phyloP scores from a whole-genome alignment of 805 yeast species.

The Tetrapisispora namnaoensis region DNA sequence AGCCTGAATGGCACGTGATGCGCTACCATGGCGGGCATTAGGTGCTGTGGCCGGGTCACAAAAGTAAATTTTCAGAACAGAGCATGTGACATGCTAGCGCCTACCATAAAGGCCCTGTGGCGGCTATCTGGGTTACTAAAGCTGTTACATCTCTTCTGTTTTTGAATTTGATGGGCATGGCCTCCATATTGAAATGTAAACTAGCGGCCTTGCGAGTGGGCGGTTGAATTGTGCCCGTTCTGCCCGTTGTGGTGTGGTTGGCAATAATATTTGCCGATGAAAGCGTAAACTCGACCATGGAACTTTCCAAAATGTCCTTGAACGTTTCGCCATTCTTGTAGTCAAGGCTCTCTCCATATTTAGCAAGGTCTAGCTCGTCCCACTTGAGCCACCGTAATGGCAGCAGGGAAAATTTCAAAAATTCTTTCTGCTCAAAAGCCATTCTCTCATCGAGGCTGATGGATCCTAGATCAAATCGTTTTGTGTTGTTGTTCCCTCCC shows the following conservation, averaged over 20 bases:
- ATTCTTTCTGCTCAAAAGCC: constrained; percentile 19
- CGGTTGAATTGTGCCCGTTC: background rate
- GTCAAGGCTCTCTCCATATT: background rate
- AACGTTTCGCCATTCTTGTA: background rate
- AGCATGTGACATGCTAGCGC: too few relatives aligned
- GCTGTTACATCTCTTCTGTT: background rate
- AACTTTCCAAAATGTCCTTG: background rate
- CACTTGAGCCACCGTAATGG: constrained; percentile 25
- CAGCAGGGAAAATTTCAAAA: constrained; percentile 14
- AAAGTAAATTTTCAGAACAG: too few relatives aligned
- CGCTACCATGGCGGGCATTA: background rate
- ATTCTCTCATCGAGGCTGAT: constrained; percentile 7
- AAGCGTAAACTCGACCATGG: constrained; percentile 10
- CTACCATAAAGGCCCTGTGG: constrained; percentile 1
- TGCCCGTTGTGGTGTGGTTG: too few relatives aligned
- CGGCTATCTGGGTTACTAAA: background rate
- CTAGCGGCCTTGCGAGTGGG: background rate
- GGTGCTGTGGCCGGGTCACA: too few relatives aligned
- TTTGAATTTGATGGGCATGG: constrained; percentile 1
- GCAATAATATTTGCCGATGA: background rate
- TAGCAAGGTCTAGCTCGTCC: constrained; percentile 6
- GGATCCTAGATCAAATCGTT: constrained; percentile 2
- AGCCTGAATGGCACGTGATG: background rate
- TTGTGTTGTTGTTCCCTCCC: constrained; percentile 16
- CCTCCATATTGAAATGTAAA: background rate